Evolutionary conservation across 164 flowering plant genomes (phyloP), one percentile per base, ranked within the genome.

Genomic region (Sextonia rubra): DNA sequence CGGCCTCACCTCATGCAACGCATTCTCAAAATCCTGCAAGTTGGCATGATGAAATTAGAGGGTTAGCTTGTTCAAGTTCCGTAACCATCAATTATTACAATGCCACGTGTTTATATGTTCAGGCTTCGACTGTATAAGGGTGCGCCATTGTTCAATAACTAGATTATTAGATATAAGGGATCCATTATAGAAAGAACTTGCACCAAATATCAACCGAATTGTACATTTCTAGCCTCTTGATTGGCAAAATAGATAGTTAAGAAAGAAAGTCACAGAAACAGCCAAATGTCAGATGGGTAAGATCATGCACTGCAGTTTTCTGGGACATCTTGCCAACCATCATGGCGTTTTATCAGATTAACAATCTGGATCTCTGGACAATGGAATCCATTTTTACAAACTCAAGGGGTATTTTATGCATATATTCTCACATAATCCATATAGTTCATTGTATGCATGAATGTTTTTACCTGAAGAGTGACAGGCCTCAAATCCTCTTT

Each of bases 401-500:
- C 58, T 52, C 6, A 52, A 52, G 58, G 3, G 20, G 44, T 37
- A 37, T 7, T 5, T 37, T 37, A 37, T 7, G 11, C 44, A 37
- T 37, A 0, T 37, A 52, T 15, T 52, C 22, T 61, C 30, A 61
- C 30, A 23, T 3, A 14, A 4, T 8, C 27, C 64, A 69, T 18
- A 17, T 67, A 20, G 24, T 47, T 44, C 12, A 22, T 22, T 24
- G 52, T n/a, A 68, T 25, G 69, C 47, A 55, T 69, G 77, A 47
- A 26, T 37, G 23, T 3, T 62, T 30, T 77, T 84, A 96, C 99
- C 93, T 88, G 83, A 80, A 92, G 85, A 70, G 85, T 85, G 58
- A 96, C 97, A 2, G 92, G 82, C 71, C 92, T 80, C 97, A 91
- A 87, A 73, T 93, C 98, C 76, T 96, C 98, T 79, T 88, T 93